Conservation (phyloP, 1,139 yeast genomes). For the Kurtzmaniella natalensis region DNA sequence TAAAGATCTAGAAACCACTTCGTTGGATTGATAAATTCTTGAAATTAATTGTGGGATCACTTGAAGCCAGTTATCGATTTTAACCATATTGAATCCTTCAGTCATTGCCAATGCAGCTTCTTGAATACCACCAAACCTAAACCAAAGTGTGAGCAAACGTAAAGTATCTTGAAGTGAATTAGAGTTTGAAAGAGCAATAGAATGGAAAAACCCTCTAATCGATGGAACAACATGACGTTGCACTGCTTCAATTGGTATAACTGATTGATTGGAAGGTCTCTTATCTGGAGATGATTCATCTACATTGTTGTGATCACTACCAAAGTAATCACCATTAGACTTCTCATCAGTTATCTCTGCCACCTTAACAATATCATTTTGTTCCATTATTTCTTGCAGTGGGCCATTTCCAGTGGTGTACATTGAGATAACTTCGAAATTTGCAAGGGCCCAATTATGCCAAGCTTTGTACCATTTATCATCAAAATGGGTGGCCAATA, state of each 20-base stretch:
- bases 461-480: slow-evolving; percentile 95
- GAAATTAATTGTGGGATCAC: slow-evolving; percentile 95
- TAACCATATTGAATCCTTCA: slow-evolving; percentile 87
- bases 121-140: slow-evolving; percentile 87
- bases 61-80: slow-evolving; percentile 90
- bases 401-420: slow-evolving; percentile 34
- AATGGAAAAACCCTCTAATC: slow-evolving; percentile 90
- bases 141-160: slow-evolving; percentile 88
- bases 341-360: slow-evolving; percentile 2
- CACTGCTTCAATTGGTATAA: slow-evolving; percentile 54
- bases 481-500: slow-evolving; percentile 93
- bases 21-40: slow-evolving; percentile 93
- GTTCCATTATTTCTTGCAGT: slow-evolving; percentile 24
- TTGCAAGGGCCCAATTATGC: slow-evolving; percentile 99
- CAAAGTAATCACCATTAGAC: background rate
- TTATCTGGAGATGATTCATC: background rate
- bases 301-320: slow-evolving; percentile 2
- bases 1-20: slow-evolving; percentile 73
- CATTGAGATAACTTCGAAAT: slow-evolving; percentile 86
- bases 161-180: slow-evolving; percentile 91
- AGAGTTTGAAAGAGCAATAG: slow-evolving; percentile 81
- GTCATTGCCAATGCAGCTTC: slow-evolving; percentile 90
- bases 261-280: slow-evolving; percentile 6
- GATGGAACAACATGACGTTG: slow-evolving; percentile 93
- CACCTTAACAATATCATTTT: slow-evolving; percentile 12